phyloP scores from a whole-genome alignment of 768 basidiomycete species.

The Podaxis carcinomalis region DNA sequence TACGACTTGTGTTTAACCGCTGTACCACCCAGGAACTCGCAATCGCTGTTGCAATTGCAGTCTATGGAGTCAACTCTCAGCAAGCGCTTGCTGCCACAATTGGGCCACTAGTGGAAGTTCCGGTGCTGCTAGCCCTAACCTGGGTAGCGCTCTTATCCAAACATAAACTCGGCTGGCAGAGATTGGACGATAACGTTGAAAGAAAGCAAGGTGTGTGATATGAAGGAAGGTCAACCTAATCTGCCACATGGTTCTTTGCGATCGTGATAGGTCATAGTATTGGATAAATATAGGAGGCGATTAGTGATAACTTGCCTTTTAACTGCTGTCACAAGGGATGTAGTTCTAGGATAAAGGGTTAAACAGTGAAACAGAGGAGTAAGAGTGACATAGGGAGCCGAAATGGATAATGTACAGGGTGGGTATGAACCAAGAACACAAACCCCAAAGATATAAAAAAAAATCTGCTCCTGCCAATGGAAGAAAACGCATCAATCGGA shows the following conservation, averaged over 20 bases:
- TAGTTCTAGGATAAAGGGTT: background rate
- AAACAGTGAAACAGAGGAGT: background rate
- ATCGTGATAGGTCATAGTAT: background rate
- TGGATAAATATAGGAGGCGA: conserved; percentile 6
- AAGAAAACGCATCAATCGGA: background rate
- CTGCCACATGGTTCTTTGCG: background rate
- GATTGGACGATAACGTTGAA: conserved; percentile 9
- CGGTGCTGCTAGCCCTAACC: conserved; percentile 65
- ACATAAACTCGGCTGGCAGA: conserved; percentile 36
- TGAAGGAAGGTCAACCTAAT: background rate
- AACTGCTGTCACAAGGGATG: background rate
- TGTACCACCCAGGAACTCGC: conserved; percentile 52
- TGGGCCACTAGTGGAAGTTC: conserved; percentile 76
- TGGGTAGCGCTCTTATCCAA: conserved; percentile 55
- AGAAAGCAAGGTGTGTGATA: background rate
- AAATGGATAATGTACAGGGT: background rate
- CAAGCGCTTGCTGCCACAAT: conserved; percentile 82
- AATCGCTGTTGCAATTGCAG: conserved; percentile 76
- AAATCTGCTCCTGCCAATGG: background rate
- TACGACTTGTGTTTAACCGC: background rate
- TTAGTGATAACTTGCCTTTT: background rate
- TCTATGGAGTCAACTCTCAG: conserved; percentile 73
- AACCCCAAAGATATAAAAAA: background rate
- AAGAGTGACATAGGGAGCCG: background rate
- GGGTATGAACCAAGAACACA: background rate